phyloP scores from a whole-genome alignment of 495 filamentous ascomycete species.

The Podospora anserina region DNA sequence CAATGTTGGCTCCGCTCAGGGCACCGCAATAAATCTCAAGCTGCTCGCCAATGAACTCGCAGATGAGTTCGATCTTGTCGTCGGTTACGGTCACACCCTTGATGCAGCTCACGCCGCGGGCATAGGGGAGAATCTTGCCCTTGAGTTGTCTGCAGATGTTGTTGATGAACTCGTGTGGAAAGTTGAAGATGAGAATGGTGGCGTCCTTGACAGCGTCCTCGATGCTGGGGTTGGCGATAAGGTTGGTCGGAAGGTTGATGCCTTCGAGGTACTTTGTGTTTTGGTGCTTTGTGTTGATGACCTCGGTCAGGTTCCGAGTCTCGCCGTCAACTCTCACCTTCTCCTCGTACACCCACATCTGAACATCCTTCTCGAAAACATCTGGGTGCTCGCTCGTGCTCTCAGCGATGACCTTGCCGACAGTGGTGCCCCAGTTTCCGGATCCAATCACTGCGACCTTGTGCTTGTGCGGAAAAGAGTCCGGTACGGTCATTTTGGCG shows the following conservation, averaged over 20 bases:
- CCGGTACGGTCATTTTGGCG: conserved; percentile 37
- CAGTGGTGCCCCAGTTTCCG: conserved; percentile 97
- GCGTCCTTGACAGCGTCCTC: conserved; percentile 75
- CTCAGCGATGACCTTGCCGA: conserved; percentile 94
- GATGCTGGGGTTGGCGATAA: conserved; percentile 86
- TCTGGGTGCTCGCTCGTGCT: conserved; percentile 74
- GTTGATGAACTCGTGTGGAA: conserved; percentile 96
- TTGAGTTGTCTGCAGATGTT: conserved; percentile 79
- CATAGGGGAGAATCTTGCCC: conserved; percentile 86
- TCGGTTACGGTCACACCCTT: conserved; percentile 92
- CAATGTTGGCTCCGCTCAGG: conserved; percentile 94
- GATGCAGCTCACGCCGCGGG: conserved; percentile 93
- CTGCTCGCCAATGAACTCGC: conserved; percentile 85
- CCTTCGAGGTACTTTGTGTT: conserved; percentile 95
- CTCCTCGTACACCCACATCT: conserved; percentile 98
- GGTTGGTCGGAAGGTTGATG: conserved; percentile 77
- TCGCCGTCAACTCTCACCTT: conserved; percentile 58
- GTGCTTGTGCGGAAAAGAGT: conserved; percentile 62
- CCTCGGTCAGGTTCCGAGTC: conserved; percentile 76
- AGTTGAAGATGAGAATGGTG: conserved; percentile 90
- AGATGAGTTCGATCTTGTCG: conserved; percentile 79
- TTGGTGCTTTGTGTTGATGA: conserved; percentile 93
- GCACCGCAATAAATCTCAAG: conserved; percentile 97
- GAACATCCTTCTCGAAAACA: conserved; percentile 81
- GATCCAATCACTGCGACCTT: conserved; percentile 93